These are phyloP conservation scores for Vachellia pachyceras DNA, from an alignment of 306 rosid species.

Conservation along the genomic window DNA sequence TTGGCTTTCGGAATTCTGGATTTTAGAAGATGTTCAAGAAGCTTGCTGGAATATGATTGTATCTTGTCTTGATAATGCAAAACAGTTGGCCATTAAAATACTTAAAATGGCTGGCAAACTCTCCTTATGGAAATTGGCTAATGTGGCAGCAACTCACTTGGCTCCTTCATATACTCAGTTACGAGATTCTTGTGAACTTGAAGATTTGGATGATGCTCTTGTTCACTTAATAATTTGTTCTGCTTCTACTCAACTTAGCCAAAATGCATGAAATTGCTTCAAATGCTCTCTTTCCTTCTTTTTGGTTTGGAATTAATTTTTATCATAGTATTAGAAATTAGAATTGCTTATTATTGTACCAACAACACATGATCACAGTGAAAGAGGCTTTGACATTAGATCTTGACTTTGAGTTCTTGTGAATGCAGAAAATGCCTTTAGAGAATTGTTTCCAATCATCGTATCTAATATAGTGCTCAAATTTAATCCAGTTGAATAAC, in stretches of 20 bases:
- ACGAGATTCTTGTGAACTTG: constrained; percentile 73
- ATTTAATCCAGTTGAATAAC: too few relatives aligned
- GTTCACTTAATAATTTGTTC: constrained; percentile 64
- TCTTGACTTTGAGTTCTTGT: too few relatives aligned
- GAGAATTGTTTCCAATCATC: too few relatives aligned
- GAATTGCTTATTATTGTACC: not conserved
- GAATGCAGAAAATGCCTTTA: too few relatives aligned
- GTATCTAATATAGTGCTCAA: too few relatives aligned
- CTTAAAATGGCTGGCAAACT: constrained; percentile 65
- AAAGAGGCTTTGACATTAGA: too few relatives aligned
- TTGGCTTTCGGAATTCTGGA: constrained; percentile 86
- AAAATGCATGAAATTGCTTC: constrained; percentile 47
- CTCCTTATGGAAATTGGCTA: constrained; percentile 73
- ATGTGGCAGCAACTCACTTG: constrained; percentile 57
- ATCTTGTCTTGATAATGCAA: constrained; percentile 64
- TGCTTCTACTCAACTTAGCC: constrained; percentile 68
- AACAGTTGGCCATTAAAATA: constrained; percentile 54
- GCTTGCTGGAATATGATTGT: constrained; percentile 63
- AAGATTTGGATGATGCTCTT: constrained; percentile 65
- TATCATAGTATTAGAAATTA: not conserved
- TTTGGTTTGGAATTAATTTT: not conserved
- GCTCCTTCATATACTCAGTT: constrained; percentile 81
- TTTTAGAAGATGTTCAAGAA: constrained; percentile 63
- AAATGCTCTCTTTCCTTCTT: constrained; percentile 34
- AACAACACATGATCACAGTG: too few relatives aligned